Evolutionary conservation across 2,329 filamentous ascomycete genomes (phyloP).

Genomic region (Cladosporium sp.): DNA sequence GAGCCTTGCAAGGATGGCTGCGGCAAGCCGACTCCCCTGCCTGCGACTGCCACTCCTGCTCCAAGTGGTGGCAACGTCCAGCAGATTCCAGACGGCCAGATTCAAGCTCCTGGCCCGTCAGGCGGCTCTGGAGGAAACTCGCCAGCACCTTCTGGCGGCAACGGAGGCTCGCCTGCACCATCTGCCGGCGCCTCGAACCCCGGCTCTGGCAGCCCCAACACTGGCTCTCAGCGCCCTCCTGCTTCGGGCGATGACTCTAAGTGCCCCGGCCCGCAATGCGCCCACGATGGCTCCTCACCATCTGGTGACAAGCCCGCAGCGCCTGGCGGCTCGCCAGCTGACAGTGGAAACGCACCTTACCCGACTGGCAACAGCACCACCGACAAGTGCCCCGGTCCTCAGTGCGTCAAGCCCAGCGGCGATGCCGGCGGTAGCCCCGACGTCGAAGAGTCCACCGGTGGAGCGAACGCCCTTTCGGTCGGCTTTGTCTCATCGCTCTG

Average conservation of each 20-base stretch:
- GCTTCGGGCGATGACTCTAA: slow-evolving; percentile 16
- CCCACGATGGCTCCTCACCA: neutral
- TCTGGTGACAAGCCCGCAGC: neutral
- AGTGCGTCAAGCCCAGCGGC: slow-evolving; percentile 25
- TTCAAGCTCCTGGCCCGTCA: slow-evolving; percentile 24
- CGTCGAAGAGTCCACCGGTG: slow-evolving; percentile 23
- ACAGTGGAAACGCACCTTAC: slow-evolving; percentile 11
- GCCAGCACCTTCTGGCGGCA: slow-evolving; percentile 15
- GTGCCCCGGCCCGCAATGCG: slow-evolving; percentile 31
- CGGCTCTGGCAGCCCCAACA: slow-evolving; percentile 8
- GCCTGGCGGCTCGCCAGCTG: slow-evolving; percentile 5
- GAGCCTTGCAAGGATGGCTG: slow-evolving; percentile 36
- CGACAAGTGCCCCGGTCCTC: slow-evolving; percentile 12
- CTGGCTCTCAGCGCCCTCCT: slow-evolving; percentile 14
- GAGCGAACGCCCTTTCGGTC: slow-evolving; percentile 17
- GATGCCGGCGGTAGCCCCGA: slow-evolving; percentile 19
- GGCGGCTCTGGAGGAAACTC: slow-evolving; percentile 18
- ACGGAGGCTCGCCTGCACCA: slow-evolving; percentile 9
- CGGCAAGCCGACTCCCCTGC: slow-evolving; percentile 19
- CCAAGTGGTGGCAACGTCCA: slow-evolving; percentile 14
- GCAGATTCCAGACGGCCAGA: slow-evolving; percentile 24
- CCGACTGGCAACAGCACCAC: slow-evolving; percentile 9
- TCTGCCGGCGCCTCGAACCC: slow-evolving; percentile 18
- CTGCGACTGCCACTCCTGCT: slow-evolving; percentile 17
- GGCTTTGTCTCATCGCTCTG: slow-evolving; percentile 21